Base-by-base conservation (phyloP, 345 rosid genomes). In the Populus pruinosa region DNA sequence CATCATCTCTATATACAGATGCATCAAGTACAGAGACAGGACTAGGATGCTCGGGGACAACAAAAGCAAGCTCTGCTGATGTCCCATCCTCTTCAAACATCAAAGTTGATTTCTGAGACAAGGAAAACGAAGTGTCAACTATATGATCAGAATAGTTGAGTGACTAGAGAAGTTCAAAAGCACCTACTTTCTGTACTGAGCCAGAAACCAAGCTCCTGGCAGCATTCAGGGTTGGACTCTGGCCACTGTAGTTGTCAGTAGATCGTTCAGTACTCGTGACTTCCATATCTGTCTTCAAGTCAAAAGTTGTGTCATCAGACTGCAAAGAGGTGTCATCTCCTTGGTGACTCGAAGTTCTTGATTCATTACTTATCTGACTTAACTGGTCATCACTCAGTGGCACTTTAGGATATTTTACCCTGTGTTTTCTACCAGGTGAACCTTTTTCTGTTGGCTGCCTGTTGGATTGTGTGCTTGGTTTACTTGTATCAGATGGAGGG, bases 21-120 rank as follows among this genome's bases (percentile, higher is more conserved):
- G 80, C 59, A 68, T 93, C 97, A 36, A 93, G 97, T 73, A 95
- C 97, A 50, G 99, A 95, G 53, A 93, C 87, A 5, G 99, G 98
- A 86, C 96, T 95, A 29, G 88, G 94, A 83, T 93, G 90, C 80
- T 93, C 98, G 64, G 86, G 76, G 21, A 86, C 83, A 82, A 71
- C 83, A 20, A 80, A 62, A 43, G 87, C 83, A 72, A 87, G 85
- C 75, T 91, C 90, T 17, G 86, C 73, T 73, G 75, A 76, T 0
- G 78, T 74, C 79, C 83, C 86, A 68, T 87, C 93, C 70, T 93
- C 90, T 75, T 83, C 85, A 55, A 85, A 63, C 73, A 80, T 81
- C 71, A 86, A 83, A 74, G 82, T 69, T 71, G 93, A 83, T 76
- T 83, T 88, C 95, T 95, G 78, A 69, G 67, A 35, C 69, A 62